These are phyloP conservation scores for Debaryomyces maramus DNA, from an alignment of 805 yeast genomes.

Conservation along the genomic window DNA sequence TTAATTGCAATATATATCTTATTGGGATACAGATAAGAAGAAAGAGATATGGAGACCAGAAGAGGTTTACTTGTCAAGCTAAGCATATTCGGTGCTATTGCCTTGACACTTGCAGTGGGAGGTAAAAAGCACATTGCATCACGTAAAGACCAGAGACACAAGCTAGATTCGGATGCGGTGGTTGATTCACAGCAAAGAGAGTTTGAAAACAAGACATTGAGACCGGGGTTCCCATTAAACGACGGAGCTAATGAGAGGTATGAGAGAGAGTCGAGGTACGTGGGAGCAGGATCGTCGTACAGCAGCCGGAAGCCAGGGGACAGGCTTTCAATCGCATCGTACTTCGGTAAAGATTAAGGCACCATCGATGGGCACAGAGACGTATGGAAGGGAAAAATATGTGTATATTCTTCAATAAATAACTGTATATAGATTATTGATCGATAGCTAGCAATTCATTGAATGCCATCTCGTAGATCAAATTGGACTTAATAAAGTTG, in stretches of 20 bases:
- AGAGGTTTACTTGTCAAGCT: constrained; percentile 35
- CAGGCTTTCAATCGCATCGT: constrained; percentile 31
- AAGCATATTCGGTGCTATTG: constrained; percentile 30
- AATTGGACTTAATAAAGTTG: constrained; percentile 35
- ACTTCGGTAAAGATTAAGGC: not conserved
- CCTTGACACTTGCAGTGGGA: constrained; percentile 29
- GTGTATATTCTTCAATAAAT: not conserved
- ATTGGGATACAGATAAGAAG: not conserved
- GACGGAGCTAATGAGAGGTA: constrained; percentile 32
- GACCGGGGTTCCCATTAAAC: constrained; percentile 56
- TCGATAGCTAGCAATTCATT: constrained; percentile 23
- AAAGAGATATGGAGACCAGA: constrained; percentile 32
- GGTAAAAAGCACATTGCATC: constrained; percentile 39
- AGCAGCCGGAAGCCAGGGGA: constrained; percentile 61
- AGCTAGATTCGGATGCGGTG: constrained; percentile 36
- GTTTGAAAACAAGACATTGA: constrained; percentile 28
- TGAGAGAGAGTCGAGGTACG: constrained; percentile 59
- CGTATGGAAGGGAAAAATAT: not conserved
- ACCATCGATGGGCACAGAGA: too few relatives aligned
- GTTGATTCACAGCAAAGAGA: constrained; percentile 30
- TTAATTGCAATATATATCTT: not conserved
- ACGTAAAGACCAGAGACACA: constrained; percentile 35
- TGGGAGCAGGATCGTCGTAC: constrained; percentile 66
- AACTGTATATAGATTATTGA: constrained; percentile 3
- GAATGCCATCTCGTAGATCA: constrained; percentile 42